A percentile compares a stretch with the other conserved stretches of the same genome.
Evolutionary conservation across 2,329 filamentous ascomycete genomes (phyloP).

Genomic region (Periconia sp.): DNA sequence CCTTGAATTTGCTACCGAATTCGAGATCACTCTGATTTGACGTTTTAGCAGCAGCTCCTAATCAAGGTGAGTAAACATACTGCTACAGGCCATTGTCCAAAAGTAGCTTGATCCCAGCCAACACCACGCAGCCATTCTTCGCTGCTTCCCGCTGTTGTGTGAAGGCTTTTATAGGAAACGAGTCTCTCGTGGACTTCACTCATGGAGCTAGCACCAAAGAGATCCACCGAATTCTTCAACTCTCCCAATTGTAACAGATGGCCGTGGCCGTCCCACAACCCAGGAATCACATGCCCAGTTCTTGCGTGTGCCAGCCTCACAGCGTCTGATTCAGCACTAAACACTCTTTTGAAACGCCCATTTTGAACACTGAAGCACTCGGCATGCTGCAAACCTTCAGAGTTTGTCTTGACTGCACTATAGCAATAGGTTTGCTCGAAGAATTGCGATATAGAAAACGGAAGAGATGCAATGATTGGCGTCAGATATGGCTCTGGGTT

Average conservation of each 20-base stretch:
- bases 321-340: constrained; percentile 33
- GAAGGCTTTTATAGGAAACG: constrained; percentile 51
- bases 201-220: constrained; percentile 62
- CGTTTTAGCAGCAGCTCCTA: not conserved
- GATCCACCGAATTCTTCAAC: constrained; percentile 65
- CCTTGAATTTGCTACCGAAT: constrained; percentile 53
- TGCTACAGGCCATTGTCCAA: constrained; percentile 65
- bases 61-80: constrained; percentile 44
- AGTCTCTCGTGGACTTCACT: constrained; percentile 58
- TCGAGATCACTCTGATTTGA: constrained; percentile 55
- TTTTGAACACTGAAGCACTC: constrained; percentile 60
- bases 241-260: constrained; percentile 69
- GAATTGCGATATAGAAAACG: constrained; percentile 24
- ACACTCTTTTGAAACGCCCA: constrained; percentile 56
- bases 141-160: constrained; percentile 56
- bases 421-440: constrained; percentile 46
- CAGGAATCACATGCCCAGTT: constrained; percentile 62
- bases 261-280: constrained; percentile 71
- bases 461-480: constrained; percentile 16
- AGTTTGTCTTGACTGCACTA: constrained; percentile 49
- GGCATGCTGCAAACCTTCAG: constrained; percentile 34
- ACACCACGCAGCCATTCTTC: constrained; percentile 66
- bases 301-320: constrained; percentile 35
- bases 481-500: constrained; percentile 18
- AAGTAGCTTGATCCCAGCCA: constrained; percentile 70